Conservation (phyloP, 495 filamentous ascomycete species). For the Cercophora newfieldiana region DNA sequence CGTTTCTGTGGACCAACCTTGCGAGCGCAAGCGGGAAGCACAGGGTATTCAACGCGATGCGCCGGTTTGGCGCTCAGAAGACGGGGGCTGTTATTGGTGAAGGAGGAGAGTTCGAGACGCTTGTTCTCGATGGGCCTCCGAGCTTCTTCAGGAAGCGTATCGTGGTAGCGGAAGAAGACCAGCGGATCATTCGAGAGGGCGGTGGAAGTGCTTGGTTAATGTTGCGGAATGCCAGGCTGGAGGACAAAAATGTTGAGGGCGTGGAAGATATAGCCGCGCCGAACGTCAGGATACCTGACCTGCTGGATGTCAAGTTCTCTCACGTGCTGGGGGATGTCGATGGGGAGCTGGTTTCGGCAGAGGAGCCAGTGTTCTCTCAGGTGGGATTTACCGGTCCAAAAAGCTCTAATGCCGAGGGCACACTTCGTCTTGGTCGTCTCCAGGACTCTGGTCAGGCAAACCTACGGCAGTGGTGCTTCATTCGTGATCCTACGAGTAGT, state of each 20-base stretch:
- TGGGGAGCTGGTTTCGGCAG: background rate
- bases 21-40: slow-evolving; percentile 50
- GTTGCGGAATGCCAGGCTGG: slow-evolving; percentile 58
- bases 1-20: slow-evolving; percentile 82
- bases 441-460: background rate
- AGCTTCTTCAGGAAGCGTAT: slow-evolving; percentile 72
- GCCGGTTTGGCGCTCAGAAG: slow-evolving; percentile 63
- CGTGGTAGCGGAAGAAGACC: slow-evolving; percentile 56
- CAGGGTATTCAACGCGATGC: slow-evolving; percentile 62
- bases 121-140: slow-evolving; percentile 77
- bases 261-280: background rate
- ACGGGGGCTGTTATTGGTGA: slow-evolving; percentile 80
- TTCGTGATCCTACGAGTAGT: background rate
- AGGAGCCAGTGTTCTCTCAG: background rate
- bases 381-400: background rate
- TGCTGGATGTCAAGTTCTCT: slow-evolving; percentile 51
- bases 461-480: slow-evolving; percentile 29
- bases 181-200: slow-evolving; percentile 58
- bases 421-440: background rate
- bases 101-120: slow-evolving; percentile 94
- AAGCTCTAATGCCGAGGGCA: background rate
- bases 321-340: slow-evolving; percentile 24
- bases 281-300: slow-evolving; percentile 45
- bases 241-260: slow-evolving; percentile 41
- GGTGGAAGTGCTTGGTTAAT: slow-evolving; percentile 70